Evolutionary conservation across 1,284 basidiomycete species (phyloP).

Genomic region (Xerocomus amazonicus): DNA sequence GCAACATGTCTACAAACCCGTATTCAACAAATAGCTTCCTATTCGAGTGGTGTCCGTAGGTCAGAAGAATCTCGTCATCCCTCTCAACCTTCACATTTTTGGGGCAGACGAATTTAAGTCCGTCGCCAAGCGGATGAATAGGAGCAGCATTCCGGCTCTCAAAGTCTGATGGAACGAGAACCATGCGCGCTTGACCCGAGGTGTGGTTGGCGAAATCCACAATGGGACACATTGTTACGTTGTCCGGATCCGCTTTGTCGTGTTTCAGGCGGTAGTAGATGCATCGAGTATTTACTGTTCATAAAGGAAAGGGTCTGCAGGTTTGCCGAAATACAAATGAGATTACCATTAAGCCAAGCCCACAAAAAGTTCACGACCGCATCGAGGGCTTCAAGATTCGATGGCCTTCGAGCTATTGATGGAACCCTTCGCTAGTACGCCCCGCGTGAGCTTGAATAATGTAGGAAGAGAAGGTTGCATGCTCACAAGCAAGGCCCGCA

Average conservation of each 20-base stretch:
- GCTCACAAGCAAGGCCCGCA: slow-evolving; percentile 48
- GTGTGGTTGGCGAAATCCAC: slow-evolving; percentile 86
- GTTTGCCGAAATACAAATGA: slow-evolving; percentile 22
- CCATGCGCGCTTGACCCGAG: slow-evolving; percentile 38
- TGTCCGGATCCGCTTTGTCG: slow-evolving; percentile 55
- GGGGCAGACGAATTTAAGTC: slow-evolving; percentile 57
- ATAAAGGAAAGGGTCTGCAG: slow-evolving; percentile 4
- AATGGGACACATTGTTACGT: slow-evolving; percentile 80
- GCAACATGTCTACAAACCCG: slow-evolving; percentile 61
- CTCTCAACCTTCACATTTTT: slow-evolving; percentile 36
- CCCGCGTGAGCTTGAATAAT: background rate
- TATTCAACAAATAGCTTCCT: slow-evolving; percentile 78
- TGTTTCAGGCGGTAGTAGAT: slow-evolving; percentile 70
- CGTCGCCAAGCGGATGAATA: slow-evolving; percentile 36
- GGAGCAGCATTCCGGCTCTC: slow-evolving; percentile 38
- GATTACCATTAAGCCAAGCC: slow-evolving; percentile 80
- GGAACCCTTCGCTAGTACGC: slow-evolving; percentile 10
- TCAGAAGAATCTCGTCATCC: slow-evolving; percentile 67
- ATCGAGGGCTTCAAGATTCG: slow-evolving; percentile 14
- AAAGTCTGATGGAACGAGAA: slow-evolving; percentile 38
- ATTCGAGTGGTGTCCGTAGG: slow-evolving; percentile 76
- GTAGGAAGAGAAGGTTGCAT: background rate
- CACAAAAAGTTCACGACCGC: slow-evolving; percentile 50
- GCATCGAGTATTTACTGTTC: slow-evolving; percentile 83
- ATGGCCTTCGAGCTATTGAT: slow-evolving; percentile 2